Evolutionary conservation across 2,329 filamentous ascomycete genomes (phyloP).

Genomic region (Arthrobotrys sphaeroides): DNA sequence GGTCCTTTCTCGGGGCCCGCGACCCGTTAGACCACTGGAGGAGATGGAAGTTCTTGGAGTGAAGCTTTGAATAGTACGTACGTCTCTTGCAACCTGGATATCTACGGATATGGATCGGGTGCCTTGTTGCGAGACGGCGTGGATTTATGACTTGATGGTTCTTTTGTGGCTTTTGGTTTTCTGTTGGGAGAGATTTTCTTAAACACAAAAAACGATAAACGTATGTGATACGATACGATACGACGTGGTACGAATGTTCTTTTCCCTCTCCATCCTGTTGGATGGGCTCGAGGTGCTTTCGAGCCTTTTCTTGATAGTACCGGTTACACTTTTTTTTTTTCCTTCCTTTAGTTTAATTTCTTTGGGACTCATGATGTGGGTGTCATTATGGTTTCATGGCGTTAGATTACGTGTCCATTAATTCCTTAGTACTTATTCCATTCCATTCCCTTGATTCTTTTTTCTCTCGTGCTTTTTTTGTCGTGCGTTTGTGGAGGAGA

Average conservation of each 20-base stretch:
- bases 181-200: constrained; percentile 5
- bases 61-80: constrained; percentile 70
- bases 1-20: constrained; percentile 75
- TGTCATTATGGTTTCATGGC: neutral
- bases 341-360: neutral
- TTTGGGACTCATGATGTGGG: no score
- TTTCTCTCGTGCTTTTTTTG: neutral
- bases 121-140: neutral
- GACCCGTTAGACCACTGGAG: constrained; percentile 76
- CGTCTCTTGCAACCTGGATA: neutral
- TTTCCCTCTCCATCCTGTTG: neutral
- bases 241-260: neutral
- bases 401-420: neutral
- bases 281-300: neutral
- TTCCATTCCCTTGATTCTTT: neutral
- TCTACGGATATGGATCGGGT: neutral
- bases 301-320: neutral
- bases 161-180: constrained; percentile 9
- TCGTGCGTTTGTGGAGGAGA: neutral
- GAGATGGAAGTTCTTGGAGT: constrained; percentile 86
- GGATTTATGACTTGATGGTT: constrained; percentile 11
- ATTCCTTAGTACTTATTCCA: neutral
- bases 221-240: constrained; percentile 11
- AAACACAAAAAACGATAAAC: constrained; percentile 7
- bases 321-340: neutral